Evolutionary conservation across 192 early-diverging fungal genomes (phyloP).

Genomic region (Umbelopsis sp.): DNA sequence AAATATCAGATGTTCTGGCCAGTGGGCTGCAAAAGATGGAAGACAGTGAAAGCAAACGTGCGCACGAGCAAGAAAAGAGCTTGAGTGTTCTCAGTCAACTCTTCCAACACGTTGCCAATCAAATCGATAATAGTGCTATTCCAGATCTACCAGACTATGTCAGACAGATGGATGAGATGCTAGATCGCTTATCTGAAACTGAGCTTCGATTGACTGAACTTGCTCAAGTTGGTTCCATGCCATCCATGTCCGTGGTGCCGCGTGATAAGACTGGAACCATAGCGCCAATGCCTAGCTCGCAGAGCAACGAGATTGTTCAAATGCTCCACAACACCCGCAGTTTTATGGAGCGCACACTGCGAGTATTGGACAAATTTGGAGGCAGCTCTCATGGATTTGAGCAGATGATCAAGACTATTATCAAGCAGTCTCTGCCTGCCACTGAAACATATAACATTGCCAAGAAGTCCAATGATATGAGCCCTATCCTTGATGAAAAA

Average conservation of each 20-base stretch:
- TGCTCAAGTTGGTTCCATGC: background rate
- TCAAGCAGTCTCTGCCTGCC: conserved; percentile 25
- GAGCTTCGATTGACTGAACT: conserved; percentile 27
- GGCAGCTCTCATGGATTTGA: conserved; percentile 29
- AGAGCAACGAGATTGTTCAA: background rate
- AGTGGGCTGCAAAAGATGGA: conserved; percentile 18
- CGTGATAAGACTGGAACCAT: background rate
- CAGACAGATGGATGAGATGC: conserved; percentile 26
- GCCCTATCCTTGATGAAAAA: conserved; percentile 18
- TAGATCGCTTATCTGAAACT: conserved; percentile 25
- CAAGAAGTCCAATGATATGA: conserved; percentile 20
- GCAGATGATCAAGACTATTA: conserved; percentile 28
- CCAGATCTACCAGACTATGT: conserved; percentile 30
- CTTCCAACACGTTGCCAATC: conserved; percentile 30
- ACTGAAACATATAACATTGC: conserved; percentile 26
- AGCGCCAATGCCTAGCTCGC: background rate
- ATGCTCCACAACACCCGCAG: conserved; percentile 22
- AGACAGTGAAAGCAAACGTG: conserved; percentile 17
- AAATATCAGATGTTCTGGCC: background rate
- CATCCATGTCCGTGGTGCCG: background rate
- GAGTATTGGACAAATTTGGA: conserved; percentile 28
- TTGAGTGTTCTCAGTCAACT: conserved; percentile 29
- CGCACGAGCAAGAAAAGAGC: conserved; percentile 29
- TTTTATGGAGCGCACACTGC: conserved; percentile 35
- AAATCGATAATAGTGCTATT: conserved; percentile 27